phyloP scores from a whole-genome alignment of 768 basidiomycete species.

The Xanthoconium purpureum region DNA sequence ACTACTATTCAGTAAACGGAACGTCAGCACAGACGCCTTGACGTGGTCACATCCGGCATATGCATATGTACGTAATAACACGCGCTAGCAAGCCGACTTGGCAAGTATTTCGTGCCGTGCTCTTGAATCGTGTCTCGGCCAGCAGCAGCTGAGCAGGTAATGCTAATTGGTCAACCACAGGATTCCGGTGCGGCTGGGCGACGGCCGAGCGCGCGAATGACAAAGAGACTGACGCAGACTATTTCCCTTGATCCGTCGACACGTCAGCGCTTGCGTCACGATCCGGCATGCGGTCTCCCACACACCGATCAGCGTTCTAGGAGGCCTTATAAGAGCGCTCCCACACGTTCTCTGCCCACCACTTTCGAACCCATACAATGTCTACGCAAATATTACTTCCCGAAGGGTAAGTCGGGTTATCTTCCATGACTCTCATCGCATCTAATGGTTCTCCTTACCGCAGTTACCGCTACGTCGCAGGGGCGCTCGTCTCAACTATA shows the following conservation, averaged over 20 bases:
- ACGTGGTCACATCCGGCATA: too few species aligned
- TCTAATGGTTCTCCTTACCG: background rate
- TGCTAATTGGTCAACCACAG: too few species aligned
- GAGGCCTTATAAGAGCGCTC: background rate
- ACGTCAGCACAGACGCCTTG: too few species aligned
- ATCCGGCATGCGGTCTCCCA: background rate
- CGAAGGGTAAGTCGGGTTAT: background rate
- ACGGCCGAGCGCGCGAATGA: background rate
- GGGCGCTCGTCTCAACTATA: constrained; percentile 21
- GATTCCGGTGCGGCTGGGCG: too few species aligned
- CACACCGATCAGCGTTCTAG: background rate
- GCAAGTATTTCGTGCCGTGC: too few species aligned
- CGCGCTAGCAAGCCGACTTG: too few species aligned
- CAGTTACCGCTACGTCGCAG: constrained; percentile 3
- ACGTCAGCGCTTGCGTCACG: background rate
- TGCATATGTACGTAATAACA: too few species aligned
- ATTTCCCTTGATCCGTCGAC: background rate
- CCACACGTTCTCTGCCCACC: background rate
- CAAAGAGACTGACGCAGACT: background rate
- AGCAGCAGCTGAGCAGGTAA: too few species aligned
- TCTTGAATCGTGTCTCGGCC: too few species aligned
- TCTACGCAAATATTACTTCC: background rate
- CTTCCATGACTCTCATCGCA: background rate
- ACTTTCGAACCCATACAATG: background rate
- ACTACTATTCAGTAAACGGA: too few species aligned